These are phyloP conservation scores for Talaromyces thailandensis DNA, from an alignment of 495 filamentous ascomycete species.

Conservation along the genomic window DNA sequence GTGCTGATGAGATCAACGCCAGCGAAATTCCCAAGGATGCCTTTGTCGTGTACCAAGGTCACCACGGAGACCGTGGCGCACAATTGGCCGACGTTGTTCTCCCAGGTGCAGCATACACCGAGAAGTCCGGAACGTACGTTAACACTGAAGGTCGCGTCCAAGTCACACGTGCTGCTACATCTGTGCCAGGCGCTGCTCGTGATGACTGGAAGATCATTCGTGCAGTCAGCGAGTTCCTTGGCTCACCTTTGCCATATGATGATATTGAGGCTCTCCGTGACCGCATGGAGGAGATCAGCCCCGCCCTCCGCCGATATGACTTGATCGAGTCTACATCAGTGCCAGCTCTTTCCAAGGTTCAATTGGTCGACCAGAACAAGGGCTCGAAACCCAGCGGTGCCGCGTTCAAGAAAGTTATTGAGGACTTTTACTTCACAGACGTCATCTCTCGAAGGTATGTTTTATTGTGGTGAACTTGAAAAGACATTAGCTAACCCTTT, in stretches of 20 bases:
- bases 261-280: conserved; percentile 79
- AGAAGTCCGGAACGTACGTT: conserved; percentile 93
- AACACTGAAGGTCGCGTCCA: conserved; percentile 97
- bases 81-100: conserved; percentile 90
- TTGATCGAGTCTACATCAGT: conserved; percentile 72
- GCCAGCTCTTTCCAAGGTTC: conserved; percentile 69
- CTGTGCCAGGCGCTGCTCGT: conserved; percentile 75
- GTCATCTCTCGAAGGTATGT: conserved; percentile 84
- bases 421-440: conserved; percentile 98
- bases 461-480: neutral
- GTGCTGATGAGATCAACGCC: conserved; percentile 79
- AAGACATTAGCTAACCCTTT: conserved; percentile 19
- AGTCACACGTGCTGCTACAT: conserved; percentile 80
- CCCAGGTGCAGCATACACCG: conserved; percentile 89
- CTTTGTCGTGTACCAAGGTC: conserved; percentile 95
- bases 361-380: conserved; percentile 93
- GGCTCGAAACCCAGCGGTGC: conserved; percentile 55
- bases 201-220: conserved; percentile 99
- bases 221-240: conserved; percentile 84
- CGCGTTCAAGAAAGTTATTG: conserved; percentile 72
- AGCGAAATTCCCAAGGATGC: conserved; percentile 84
- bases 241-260: conserved; percentile 80
- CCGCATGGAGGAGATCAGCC: conserved; percentile 91
- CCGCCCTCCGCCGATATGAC: conserved; percentile 81
- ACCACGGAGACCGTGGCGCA: conserved; percentile 91